A percentile compares a stretch with the other conserved stretches of the same genome.
These are phyloP conservation scores for Phytopythium montanum DNA, from an alignment of 352 stramenopile species.

Conservation along the genomic window DNA sequence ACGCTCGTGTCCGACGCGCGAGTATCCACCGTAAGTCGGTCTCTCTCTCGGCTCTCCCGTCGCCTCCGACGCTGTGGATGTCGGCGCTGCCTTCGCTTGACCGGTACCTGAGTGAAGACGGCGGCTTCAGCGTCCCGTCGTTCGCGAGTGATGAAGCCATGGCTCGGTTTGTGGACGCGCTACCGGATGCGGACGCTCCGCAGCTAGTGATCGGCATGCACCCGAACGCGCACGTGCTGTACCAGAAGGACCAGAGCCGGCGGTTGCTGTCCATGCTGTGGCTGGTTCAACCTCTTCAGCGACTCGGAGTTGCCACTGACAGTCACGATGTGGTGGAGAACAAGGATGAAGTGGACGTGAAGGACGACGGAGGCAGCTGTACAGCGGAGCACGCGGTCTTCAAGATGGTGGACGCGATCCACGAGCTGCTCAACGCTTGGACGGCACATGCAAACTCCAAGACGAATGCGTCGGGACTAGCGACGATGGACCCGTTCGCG, in stretches of 20 bases:
- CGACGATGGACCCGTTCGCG: constrained; percentile 39
- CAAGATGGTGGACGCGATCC: constrained; percentile 16
- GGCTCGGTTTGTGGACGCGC: constrained; percentile 37
- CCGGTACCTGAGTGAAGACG: constrained; percentile 19
- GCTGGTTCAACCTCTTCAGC: constrained; percentile 29
- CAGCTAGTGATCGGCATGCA: constrained; percentile 79
- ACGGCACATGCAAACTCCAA: neutral
- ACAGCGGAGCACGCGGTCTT: constrained; percentile 16
- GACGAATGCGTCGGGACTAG: neutral
- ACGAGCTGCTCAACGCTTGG: constrained; percentile 17
- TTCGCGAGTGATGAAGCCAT: constrained; percentile 40
- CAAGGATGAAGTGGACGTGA: neutral
- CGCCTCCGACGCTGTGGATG: neutral
- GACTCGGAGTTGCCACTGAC: neutral
- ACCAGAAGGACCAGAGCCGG: constrained; percentile 53
- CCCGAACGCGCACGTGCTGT: constrained; percentile 72
- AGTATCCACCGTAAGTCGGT: neutral
- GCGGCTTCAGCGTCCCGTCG: constrained; percentile 36
- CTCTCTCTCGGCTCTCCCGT: neutral
- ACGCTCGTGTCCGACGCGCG: neutral
- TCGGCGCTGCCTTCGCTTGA: constrained; percentile 4
- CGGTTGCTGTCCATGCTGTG: constrained; percentile 31
- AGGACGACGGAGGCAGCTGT: neutral
- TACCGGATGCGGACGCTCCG: constrained; percentile 48
- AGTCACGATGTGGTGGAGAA: neutral